phyloP scores from a whole-genome alignment of 495 filamentous ascomycete genomes.

The Cercophora scortea region DNA sequence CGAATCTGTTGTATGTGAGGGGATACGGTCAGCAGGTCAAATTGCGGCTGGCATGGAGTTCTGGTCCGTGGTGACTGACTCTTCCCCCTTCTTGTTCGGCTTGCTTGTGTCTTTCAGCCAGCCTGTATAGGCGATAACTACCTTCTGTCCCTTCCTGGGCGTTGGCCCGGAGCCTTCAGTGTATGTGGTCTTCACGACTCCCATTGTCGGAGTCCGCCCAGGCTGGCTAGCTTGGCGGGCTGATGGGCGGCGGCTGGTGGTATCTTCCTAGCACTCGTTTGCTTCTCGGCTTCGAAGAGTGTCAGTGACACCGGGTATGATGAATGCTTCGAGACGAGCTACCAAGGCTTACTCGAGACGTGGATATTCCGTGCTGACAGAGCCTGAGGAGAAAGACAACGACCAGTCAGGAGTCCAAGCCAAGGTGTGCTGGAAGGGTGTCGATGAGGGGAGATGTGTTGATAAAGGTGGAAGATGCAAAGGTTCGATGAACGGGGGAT shows the following conservation, averaged over 20 bases:
- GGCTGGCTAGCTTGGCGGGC: neutral
- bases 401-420: no score
- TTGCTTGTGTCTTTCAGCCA: constrained; percentile 60
- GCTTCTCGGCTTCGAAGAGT: no score
- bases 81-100: constrained; percentile 38
- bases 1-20: constrained; percentile 50
- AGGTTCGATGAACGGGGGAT: no score
- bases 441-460: no score
- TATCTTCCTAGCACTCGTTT: no score
- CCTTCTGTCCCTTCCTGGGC: constrained; percentile 55
- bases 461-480: no score
- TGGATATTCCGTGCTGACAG: no score
- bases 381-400: no score
- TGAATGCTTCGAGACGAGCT: no score
- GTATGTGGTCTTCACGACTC: constrained; percentile 38
- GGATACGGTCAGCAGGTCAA: neutral
- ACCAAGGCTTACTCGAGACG: no score
- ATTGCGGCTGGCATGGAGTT: neutral
- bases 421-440: no score
- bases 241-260: neutral
- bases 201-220: constrained; percentile 28
- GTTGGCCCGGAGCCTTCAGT: constrained; percentile 38
- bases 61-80: constrained; percentile 25
- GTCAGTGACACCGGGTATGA: no score
- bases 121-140: constrained; percentile 79